Evolutionary conservation across 176 grass and related monocot genomes (phyloP), one percentile per base, ranked within the genome.

Genomic region (Guadua angustifolia): DNA sequence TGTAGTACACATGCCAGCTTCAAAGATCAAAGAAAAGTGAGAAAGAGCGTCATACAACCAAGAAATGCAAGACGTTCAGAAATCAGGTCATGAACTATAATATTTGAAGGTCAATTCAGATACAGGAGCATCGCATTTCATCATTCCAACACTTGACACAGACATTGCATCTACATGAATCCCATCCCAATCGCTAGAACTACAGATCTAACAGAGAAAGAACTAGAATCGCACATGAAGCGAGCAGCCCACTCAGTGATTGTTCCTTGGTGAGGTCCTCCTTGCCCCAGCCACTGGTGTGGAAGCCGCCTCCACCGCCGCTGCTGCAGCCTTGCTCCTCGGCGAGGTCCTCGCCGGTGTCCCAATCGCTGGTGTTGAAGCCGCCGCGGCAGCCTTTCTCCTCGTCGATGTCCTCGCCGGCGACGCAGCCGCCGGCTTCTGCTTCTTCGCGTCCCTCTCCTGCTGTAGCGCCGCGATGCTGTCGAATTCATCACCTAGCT

Each of bases 401-500:
- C 75, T 92, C 2, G 61, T 82, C 13, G 74, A 88, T 2, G 74
- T 75, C 89, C 85, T 98, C 44, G 71, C 77, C 24, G 69, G 75
- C 4, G 61, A 16, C 3, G 32, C 65, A 1, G 63, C 33, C 4
- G 13, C 46, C 8, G 66, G 46, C 88, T 79, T 82, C 70, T 79
- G 50, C 52, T 42, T 64, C 86, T 92, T 89, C 19, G 11, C 76
- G 43, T 68, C 52, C 21, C 52, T 68, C 58, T 76, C 64, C 18
- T 40, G 59, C 16, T 76, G 86, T 63, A 84, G 29, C 26, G 66
- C 77, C 18, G 93, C 91, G 32, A 94, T 87, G 83, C 57, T 85
- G 67, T 95, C 91, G 46, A 98, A 94, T 78, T 95, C 91, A 56
- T 88, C 89, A 9, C 64, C 67, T 8, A 95, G 93, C 75, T 88